Percentiles rank a stretch among this genome's conserved stretches.
Conservation (phyloP, 192 early-diverging fungal species). For the Coemansia sp. region DNA sequence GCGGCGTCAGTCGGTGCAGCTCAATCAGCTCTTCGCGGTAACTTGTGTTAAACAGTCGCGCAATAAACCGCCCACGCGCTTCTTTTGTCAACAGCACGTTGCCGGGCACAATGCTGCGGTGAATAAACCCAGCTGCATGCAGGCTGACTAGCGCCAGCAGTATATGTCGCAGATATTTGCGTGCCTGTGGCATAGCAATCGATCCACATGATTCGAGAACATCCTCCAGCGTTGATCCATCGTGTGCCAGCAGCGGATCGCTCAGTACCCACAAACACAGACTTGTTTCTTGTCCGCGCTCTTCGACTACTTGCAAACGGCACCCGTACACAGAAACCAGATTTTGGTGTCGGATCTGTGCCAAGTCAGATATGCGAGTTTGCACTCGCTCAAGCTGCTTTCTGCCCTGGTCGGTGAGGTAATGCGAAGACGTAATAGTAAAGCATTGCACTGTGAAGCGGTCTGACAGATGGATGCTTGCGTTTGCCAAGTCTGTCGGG, state of each 20-base stretch:
- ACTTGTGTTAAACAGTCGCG: constrained; percentile 66
- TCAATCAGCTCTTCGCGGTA: constrained; percentile 64
- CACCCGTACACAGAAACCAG: constrained; percentile 62
- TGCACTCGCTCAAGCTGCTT: constrained; percentile 61
- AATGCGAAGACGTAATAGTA: constrained; percentile 26
- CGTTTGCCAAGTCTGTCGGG: constrained; percentile 43
- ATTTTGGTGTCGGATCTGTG: constrained; percentile 60
- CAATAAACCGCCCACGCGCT: constrained; percentile 27
- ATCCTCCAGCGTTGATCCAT: constrained; percentile 59
- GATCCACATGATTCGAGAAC: constrained; percentile 66
- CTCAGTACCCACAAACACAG: constrained; percentile 37
- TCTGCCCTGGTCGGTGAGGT: constrained; percentile 35
- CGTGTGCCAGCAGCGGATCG: constrained; percentile 35
- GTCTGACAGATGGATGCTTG: constrained; percentile 36
- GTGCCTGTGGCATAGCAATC: constrained; percentile 56
- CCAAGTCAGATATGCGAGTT: constrained; percentile 33
- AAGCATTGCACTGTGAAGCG: constrained; percentile 51
- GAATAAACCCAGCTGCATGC: constrained; percentile 66
- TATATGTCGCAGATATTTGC: constrained; percentile 68
- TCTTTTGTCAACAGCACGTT: constrained; percentile 43
- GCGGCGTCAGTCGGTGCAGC: constrained; percentile 46
- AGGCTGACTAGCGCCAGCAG: constrained; percentile 63
- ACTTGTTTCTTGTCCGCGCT: constrained; percentile 22
- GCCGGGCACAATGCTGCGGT: constrained; percentile 54
- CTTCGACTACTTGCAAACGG: constrained; percentile 44